Conservation (phyloP, 352 stramenopile genomes). For the Pythium apleroticum region DNA sequence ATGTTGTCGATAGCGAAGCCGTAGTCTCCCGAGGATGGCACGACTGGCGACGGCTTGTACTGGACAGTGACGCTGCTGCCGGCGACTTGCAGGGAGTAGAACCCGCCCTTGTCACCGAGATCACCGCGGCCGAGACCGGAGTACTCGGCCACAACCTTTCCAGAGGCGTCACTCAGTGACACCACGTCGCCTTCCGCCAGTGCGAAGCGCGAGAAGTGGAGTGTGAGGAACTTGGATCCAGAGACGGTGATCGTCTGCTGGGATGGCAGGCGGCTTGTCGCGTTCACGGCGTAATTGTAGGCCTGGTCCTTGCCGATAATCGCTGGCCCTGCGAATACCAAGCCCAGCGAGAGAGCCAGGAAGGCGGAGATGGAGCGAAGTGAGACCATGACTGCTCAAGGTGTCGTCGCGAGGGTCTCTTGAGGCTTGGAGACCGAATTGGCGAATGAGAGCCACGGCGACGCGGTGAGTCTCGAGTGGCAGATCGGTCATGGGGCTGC, state of each 20-base stretch:
- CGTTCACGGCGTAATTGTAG: constrained; percentile 30
- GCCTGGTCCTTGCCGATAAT: constrained; percentile 29
- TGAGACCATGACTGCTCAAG: background rate
- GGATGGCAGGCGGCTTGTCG: constrained; percentile 18
- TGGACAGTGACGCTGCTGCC: constrained; percentile 31
- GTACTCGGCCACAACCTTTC: constrained; percentile 29
- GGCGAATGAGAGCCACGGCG: background rate
- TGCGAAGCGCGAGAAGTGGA: constrained; percentile 45
- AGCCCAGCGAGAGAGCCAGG: background rate
- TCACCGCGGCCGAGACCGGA: constrained; percentile 30
- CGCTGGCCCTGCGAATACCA: constrained; percentile 16
- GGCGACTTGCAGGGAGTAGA: constrained; percentile 34
- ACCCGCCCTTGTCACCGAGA: constrained; percentile 32
- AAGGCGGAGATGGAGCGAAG: constrained; percentile 5
- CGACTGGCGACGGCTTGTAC: constrained; percentile 25
- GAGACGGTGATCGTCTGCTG: constrained; percentile 23
- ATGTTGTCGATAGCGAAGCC: constrained; percentile 37
- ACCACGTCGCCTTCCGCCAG: constrained; percentile 34
- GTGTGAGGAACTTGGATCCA: constrained; percentile 37
- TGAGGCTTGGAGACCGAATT: background rate
- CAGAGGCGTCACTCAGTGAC: constrained; percentile 26
- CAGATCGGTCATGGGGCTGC: background rate
- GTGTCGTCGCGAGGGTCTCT: background rate
- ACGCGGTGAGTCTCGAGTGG: background rate
- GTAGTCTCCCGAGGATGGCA: constrained; percentile 11